These are phyloP conservation scores for Saturnispora mendoncae DNA, from an alignment of 805 yeast species.

Conservation along the genomic window DNA sequence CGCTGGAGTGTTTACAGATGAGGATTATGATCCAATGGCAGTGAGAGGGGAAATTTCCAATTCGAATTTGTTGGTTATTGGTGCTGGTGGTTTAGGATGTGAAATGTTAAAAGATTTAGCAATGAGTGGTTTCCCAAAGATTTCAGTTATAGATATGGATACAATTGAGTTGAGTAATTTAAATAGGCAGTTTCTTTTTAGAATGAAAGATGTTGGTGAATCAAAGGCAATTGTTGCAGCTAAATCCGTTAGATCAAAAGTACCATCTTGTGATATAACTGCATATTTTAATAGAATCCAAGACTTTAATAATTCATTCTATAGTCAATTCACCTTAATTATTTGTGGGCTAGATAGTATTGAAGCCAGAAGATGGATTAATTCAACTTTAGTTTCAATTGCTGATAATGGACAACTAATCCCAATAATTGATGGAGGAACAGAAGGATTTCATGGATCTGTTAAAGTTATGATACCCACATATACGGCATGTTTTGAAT, in stretches of 20 bases:
- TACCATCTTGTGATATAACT: constrained; percentile 29
- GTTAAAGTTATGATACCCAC: constrained; percentile 81
- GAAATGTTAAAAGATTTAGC: constrained; percentile 69
- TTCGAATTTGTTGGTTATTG: constrained; percentile 40
- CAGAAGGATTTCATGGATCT: constrained; percentile 92
- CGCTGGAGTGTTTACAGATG: constrained; percentile 27
- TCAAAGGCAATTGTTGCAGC: constrained; percentile 64
- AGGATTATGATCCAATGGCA: constrained; percentile 22
- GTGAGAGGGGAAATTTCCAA: constrained; percentile 16
- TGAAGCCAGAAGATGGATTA: constrained; percentile 88
- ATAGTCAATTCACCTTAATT: constrained; percentile 58
- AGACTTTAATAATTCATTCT: constrained; percentile 52
- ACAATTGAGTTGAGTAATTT: constrained; percentile 69
- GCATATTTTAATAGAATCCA: constrained; percentile 62
- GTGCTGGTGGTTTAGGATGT: constrained; percentile 83
- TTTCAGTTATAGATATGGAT: constrained; percentile 75
- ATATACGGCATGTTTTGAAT: constrained; percentile 84
- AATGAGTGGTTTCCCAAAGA: constrained; percentile 53
- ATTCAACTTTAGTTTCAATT: constrained; percentile 53
- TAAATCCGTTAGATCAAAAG: constrained; percentile 39
- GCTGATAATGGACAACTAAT: constrained; percentile 45
- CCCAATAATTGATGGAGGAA: constrained; percentile 87
- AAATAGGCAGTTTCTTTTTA: constrained; percentile 67
- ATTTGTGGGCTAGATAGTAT: constrained; percentile 86
- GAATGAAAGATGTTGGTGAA: constrained; percentile 51